Base-by-base conservation (phyloP, 768 basidiomycete genomes). In the Lactifluus echinatus region DNA sequence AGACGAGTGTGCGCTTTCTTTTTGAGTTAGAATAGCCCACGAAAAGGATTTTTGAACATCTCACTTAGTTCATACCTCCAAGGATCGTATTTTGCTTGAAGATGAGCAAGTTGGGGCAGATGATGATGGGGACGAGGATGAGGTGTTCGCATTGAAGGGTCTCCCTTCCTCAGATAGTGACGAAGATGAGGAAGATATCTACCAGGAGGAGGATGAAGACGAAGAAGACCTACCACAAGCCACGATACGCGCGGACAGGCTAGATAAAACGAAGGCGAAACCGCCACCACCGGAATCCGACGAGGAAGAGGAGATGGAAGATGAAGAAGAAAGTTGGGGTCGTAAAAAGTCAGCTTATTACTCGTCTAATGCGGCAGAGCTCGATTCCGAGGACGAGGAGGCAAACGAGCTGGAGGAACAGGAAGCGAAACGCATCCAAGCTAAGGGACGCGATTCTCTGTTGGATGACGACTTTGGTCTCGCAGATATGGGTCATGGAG, bases 331-430 rank as follows among this genome's bases (percentile, higher is more conserved):
- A 69, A 80, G 79, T 1, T 97, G 93, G 93, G 93, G 93, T 10
- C 76, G 74, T 57, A 80, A 82, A 60, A 85, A 85, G 70, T 76
- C 82, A 39, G 85, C 82, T 4, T 97, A 94, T 71, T 95, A 95
- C 67, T 82, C 89, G 3, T 89, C 87, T 4, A 92, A 91, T 68
- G 90, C 88, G 31, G 85, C 77, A 34, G 73, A 88, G 53, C 73
- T 91, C 36, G 89, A 89, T 51, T 86, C 85, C 36, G 89, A 89
- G 63, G 87, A 94, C 61, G 93, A 95, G 65, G 93, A 95, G 69
- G 88, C 83, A 33, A 81, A 89, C 65, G 86, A 88, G 62, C 72
- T 95, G 49, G 93, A 97, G 66, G 90, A 91, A 68, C 83, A 87
- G 67, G 93, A 97, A 69, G 89, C 88, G 7, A 83, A 72, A 63